Base-by-base conservation (phyloP, 331 rosid genomes). In the Spiraea crenata region DNA sequence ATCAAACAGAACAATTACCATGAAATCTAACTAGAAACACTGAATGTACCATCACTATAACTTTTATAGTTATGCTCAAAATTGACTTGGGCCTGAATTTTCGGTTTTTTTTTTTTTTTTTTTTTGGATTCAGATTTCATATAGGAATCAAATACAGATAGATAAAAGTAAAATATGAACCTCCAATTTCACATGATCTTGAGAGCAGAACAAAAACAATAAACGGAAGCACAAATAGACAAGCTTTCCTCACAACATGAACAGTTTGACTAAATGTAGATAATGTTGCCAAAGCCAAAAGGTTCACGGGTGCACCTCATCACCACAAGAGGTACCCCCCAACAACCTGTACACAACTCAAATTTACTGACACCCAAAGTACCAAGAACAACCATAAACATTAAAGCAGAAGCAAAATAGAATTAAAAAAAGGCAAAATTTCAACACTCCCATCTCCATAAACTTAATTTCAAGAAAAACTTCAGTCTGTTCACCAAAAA, bases 271-370 rank as follows among this genome's bases (percentile, higher is more conserved):
- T 7, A 12, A 12, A 13, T 35, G 5, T 25, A 20, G 16, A 11
- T 6, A 50, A 5, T 14, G 19, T 40, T 31, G 45, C 19, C 54
- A 59, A 67, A 67, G 48, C 63, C 52, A 51, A 50, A 60, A 41
- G 57, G 63, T 69, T 76, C 76, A 63, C 76, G 71, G 66, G 61
- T 51, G 44, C 35, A 61, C 69, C 58, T 61, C 17, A 37, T 57
- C 44, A 57, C 31, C 57, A 34, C 56, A 44, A 48, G 42, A 69
- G 35, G 57, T 7, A 62, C 49, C 51, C 51, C 8, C 49, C 46
- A 34, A 35, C 64, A 42, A 31, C 46, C 61, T 19, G 45, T 63
- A 55, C 50, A 58, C 10, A 51, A 42, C 5, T 59, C 37, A 42
- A 60, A 76, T 50, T 51, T 42, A 55, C 47, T 50, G 31, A 15